phyloP scores from a whole-genome alignment of 176 grass and related monocot genomes.

The maize (Zea mays) region Zm-B73-REFERENCE-NAM-5.0 NC_050100.1:13194501-13195000 shows the following conservation, averaged over 20 bases:
- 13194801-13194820: background rate
- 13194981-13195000: slow-evolving; percentile 9
- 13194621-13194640: no score
- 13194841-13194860: background rate
- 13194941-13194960: slow-evolving; percentile 14
- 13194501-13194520: background rate
- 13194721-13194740: no score
- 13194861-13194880: slow-evolving; percentile 40
- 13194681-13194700: no score
- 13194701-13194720: no score
- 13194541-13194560: background rate
- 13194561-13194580: background rate
- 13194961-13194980: background rate
- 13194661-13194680: no score
- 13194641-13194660: no score
- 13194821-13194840: background rate
- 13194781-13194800: background rate
- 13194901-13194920: background rate
- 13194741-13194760: background rate
- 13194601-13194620: no score
- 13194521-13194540: slow-evolving; percentile 2
- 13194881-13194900: slow-evolving; percentile 37
- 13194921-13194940: background rate
- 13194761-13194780: background rate
- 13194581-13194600: no score